These are phyloP conservation scores for Penicillium sp. DNA, from an alignment of 2,329 filamentous ascomycete species.

Conservation along the genomic window DNA sequence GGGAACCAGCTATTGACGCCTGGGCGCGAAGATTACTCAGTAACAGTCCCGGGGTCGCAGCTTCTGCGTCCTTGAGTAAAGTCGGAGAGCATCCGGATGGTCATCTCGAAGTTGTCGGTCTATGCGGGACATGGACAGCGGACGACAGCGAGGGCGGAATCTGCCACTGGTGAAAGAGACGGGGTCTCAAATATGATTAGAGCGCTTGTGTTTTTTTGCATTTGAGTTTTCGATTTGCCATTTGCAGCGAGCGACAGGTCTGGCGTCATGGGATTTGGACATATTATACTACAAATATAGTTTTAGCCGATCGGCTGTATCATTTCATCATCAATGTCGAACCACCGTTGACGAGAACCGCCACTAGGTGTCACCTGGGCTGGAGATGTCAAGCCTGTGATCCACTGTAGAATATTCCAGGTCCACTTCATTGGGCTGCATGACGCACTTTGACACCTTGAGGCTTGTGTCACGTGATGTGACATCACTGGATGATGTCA, in stretches of 20 bases:
- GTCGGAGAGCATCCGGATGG: slow-evolving; percentile 54
- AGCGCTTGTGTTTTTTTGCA: slow-evolving; percentile 16
- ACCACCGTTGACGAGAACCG: background rate
- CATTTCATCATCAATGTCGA: slow-evolving; percentile 9
- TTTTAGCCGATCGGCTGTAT: background rate
- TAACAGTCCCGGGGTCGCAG: slow-evolving; percentile 44
- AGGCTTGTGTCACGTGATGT: slow-evolving; percentile 17
- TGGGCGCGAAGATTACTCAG: slow-evolving; percentile 61
- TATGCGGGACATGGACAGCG: slow-evolving; percentile 85
- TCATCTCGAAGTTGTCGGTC: slow-evolving; percentile 61
- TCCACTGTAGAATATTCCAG: slow-evolving; percentile 5
- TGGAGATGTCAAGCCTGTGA: slow-evolving; percentile 1
- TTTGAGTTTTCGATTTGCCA: slow-evolving; percentile 4
- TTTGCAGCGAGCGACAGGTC: background rate
- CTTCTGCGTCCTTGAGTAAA: slow-evolving; percentile 50
- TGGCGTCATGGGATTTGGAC: background rate
- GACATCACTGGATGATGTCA: slow-evolving; percentile 24
- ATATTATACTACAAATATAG: background rate
- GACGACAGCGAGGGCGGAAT: slow-evolving; percentile 71
- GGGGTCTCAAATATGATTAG: slow-evolving; percentile 4
- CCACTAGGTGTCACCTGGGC: background rate
- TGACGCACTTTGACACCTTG: slow-evolving; percentile 9
- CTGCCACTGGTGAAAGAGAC: slow-evolving; percentile 50
- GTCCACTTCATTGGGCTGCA: slow-evolving; percentile 3
- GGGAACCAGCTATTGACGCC: slow-evolving; percentile 76